Conservation (phyloP, 108 stramenopile genomes). For the Nannochloropsis salina region DNA sequence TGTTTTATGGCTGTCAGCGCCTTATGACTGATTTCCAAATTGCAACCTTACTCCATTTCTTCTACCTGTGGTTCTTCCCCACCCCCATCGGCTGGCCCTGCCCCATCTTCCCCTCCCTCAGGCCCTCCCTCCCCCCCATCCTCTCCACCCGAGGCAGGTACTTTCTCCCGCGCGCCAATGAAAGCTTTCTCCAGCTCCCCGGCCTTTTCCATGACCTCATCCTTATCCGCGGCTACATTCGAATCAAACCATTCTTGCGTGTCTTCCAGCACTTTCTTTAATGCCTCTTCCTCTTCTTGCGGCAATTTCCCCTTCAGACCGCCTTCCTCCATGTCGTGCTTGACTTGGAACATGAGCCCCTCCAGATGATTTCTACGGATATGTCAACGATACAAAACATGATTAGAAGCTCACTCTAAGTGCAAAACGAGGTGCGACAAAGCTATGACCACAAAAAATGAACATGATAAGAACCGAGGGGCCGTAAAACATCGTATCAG, state of each 20-base stretch:
- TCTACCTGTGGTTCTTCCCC: conserved; percentile 15
- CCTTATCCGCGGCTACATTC: background rate
- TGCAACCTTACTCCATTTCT: background rate
- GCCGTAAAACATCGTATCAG: too few relatives aligned
- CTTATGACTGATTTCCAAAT: background rate
- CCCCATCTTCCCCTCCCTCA: background rate
- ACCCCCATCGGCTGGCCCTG: background rate
- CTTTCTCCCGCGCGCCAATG: conserved; percentile 16
- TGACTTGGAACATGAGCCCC: background rate
- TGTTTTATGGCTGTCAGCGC: background rate
- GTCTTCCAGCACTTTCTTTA: background rate
- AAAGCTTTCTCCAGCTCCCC: conserved; percentile 16
- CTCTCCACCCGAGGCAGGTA: background rate
- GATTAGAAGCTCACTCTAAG: too few relatives aligned
- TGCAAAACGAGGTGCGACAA: background rate
- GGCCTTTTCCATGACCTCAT: background rate
- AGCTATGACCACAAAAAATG: background rate
- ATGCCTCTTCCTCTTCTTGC: background rate
- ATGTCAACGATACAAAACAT: too few relatives aligned
- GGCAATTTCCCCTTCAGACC: background rate
- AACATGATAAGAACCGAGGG: background rate
- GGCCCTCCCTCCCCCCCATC: background rate
- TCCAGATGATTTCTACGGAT: background rate
- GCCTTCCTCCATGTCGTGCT: background rate
- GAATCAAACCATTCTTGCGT: conserved; percentile 2